Conservation (phyloP, 2,329 filamentous ascomycete genomes). For the Aspergillus ibericus region DNA sequence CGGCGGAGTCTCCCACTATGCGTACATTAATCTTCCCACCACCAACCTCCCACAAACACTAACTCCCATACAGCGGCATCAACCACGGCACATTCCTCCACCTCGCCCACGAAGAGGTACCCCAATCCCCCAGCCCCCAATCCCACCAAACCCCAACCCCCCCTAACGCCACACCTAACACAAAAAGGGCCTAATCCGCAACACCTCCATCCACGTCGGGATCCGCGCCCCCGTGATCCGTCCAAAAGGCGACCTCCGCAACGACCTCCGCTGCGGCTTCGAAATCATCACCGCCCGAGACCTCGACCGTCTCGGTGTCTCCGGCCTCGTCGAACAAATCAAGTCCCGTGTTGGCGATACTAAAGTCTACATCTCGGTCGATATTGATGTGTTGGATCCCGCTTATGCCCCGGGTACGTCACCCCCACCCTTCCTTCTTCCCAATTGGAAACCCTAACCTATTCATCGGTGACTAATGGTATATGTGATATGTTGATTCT, state of each 20-base stretch:
- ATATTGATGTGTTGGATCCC: conserved; percentile 59
- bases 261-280: conserved; percentile 57
- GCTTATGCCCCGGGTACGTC: conserved; percentile 52
- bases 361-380: conserved; percentile 57
- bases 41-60: not conserved
- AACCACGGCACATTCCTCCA: conserved; percentile 60
- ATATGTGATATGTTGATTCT: not conserved
- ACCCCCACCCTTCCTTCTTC: too few species aligned
- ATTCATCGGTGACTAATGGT: not conserved
- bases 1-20: conserved; percentile 22
- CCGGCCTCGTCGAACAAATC: conserved; percentile 50
- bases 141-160: too few species aligned
- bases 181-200: conserved; percentile 49
- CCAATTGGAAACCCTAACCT: not conserved
- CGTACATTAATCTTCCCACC: conserved; percentile 33
- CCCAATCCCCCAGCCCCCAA: too few species aligned
- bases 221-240: conserved; percentile 55
- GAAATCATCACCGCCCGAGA: conserved; percentile 55
- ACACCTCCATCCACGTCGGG: conserved; percentile 58
- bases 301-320: conserved; percentile 51
- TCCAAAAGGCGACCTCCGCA: conserved; percentile 51
- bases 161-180: not conserved
- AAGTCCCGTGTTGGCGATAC: conserved; percentile 49
- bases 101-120: conserved; percentile 55
- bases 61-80: conserved; percentile 40